Evolutionary conservation across 2,329 filamentous ascomycete genomes (phyloP).

Genomic region (Dactylellina cionopaga): DNA sequence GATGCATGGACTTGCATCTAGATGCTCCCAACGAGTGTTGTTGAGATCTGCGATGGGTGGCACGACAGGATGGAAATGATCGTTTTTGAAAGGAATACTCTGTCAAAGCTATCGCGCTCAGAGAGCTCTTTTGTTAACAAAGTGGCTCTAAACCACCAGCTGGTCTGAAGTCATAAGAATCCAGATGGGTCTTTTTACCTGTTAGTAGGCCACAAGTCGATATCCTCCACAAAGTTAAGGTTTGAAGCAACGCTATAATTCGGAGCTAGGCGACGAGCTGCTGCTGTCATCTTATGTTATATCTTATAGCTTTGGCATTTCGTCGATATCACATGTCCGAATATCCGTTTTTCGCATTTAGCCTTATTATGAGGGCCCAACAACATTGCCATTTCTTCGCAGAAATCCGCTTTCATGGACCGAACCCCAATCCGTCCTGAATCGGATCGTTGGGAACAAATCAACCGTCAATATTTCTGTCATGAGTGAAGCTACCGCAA

Average conservation of each 20-base stretch:
- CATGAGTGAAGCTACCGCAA: conserved; percentile 24
- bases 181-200: background rate
- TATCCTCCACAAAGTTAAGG: conserved; percentile 1
- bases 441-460: conserved; percentile 27
- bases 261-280: background rate
- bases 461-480: conserved; percentile 12
- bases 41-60: background rate
- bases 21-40: too few species aligned
- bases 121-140: background rate
- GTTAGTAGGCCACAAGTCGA: background rate
- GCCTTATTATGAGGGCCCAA: conserved; percentile 30
- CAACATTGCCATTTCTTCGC: conserved; percentile 31
- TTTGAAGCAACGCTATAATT: background rate
- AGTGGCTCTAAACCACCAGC: background rate
- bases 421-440: conserved; percentile 18
- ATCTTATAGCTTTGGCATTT: background rate
- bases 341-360: conserved; percentile 21
- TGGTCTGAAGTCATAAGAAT: background rate
- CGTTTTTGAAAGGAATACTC: background rate
- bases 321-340: conserved; percentile 33
- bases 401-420: background rate
- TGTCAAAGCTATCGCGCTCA: too few species aligned
- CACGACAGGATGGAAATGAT: background rate
- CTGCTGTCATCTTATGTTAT: background rate
- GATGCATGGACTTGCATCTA: too few species aligned